phyloP scores from a whole-genome alignment of 164 flowering plant species.

The Buxus sempervirens region DNA sequence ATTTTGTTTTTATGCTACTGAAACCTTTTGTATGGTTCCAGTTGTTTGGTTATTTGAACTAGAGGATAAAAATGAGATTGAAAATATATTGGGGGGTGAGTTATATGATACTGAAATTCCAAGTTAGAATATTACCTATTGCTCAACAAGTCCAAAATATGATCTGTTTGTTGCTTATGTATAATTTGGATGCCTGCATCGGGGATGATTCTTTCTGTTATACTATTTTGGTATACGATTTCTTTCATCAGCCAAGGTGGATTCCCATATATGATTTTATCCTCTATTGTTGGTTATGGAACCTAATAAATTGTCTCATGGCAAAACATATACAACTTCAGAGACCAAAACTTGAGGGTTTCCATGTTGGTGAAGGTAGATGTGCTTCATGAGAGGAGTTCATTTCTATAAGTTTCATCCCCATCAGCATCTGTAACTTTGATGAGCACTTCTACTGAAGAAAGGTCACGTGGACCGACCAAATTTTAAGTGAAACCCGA shows the following conservation, averaged over 20 bases:
- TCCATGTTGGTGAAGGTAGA: background rate
- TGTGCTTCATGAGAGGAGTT: background rate
- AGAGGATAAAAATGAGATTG: conserved; percentile 89
- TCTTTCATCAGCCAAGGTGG: background rate
- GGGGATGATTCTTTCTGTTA: background rate
- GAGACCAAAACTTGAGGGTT: background rate
- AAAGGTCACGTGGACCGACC: too few relatives aligned
- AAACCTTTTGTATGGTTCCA: conserved; percentile 26
- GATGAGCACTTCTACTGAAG: too few relatives aligned
- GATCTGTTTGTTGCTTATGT: background rate
- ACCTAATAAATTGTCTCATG: background rate
- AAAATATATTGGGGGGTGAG: conserved; percentile 74
- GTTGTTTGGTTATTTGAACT: conserved; percentile 74
- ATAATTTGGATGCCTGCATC: background rate
- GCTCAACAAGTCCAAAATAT: background rate
- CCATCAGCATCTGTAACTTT: too few relatives aligned
- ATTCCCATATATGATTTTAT: background rate
- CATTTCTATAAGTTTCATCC: too few relatives aligned
- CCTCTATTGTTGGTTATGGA: background rate
- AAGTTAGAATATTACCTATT: too few relatives aligned
- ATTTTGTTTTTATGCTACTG: conserved; percentile 4
- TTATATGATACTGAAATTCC: conserved; percentile 6
- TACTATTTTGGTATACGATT: too few relatives aligned
- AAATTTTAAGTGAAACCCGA: too few relatives aligned
- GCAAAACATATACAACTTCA: background rate